Percentiles rank a stretch among this genome's conserved stretches.
Evolutionary conservation across 2,329 filamentous ascomycete genomes (phyloP).

Genomic region (Diplodia sapinea): DNA sequence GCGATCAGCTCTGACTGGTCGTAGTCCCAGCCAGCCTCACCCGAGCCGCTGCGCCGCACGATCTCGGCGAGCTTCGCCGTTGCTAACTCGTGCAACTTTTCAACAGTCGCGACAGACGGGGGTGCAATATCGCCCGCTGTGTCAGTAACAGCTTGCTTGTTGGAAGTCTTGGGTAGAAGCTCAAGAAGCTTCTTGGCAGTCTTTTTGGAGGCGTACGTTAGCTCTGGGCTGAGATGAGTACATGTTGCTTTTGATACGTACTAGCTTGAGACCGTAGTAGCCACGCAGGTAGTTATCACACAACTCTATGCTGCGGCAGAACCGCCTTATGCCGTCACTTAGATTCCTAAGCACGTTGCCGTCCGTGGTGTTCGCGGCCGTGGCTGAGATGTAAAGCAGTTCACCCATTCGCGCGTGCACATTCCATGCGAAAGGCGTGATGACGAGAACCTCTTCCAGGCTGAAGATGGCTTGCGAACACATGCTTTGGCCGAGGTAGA

Average conservation of each 20-base stretch:
- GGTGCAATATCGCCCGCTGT: conserved; percentile 52
- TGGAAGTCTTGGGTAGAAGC: conserved; percentile 36
- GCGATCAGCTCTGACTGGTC: conserved; percentile 73
- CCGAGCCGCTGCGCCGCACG: conserved; percentile 65
- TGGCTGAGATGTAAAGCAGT: conserved; percentile 72
- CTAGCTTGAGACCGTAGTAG: conserved; percentile 87
- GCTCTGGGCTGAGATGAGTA: not conserved
- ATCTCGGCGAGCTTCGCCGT: conserved; percentile 79
- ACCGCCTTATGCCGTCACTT: conserved; percentile 78
- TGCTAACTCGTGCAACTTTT: conserved; percentile 73
- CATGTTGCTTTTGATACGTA: conserved; percentile 51
- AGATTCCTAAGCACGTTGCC: conserved; percentile 58
- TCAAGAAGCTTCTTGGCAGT: conserved; percentile 37
- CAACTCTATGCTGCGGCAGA: conserved; percentile 88
- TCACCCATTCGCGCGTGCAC: conserved; percentile 90
- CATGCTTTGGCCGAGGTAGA: conserved; percentile 80
- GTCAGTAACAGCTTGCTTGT: conserved; percentile 39
- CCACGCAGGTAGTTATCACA: conserved; percentile 92
- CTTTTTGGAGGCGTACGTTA: conserved; percentile 8
- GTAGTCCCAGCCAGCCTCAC: conserved; percentile 75
- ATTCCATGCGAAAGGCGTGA: conserved; percentile 94
- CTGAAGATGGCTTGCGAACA: conserved; percentile 85
- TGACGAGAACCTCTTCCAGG: conserved; percentile 85
- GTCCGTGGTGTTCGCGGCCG: conserved; percentile 43
- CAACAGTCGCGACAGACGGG: conserved; percentile 64